Evolutionary conservation across 768 basidiomycete genomes (phyloP).

Genomic region (Naganishia onofrii): DNA sequence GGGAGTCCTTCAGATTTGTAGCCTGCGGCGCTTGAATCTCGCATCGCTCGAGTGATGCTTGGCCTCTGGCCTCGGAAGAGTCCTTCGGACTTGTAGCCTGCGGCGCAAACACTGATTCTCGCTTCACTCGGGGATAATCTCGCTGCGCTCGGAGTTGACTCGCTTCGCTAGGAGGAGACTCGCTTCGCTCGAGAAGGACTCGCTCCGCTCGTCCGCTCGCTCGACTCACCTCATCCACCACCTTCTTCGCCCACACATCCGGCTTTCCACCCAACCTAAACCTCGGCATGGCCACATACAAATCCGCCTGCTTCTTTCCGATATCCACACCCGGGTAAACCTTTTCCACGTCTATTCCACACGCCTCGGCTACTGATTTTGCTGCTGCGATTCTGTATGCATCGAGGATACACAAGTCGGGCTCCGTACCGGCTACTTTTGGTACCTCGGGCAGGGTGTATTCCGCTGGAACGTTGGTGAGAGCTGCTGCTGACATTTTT

Average conservation of each 20-base stretch:
- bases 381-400: conserved; percentile 43
- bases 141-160: neutral
- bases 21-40: too few species aligned
- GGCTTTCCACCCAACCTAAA: conserved; percentile 81
- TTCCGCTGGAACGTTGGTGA: conserved; percentile 25
- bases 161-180: too few species aligned
- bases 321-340: conserved; percentile 82
- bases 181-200: neutral
- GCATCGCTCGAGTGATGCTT: neutral
- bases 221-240: conserved; percentile 67
- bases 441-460: conserved; percentile 41
- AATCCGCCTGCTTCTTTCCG: conserved; percentile 87
- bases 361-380: conserved; percentile 43
- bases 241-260: conserved; percentile 70
- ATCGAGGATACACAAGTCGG: conserved; percentile 38
- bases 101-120: neutral
- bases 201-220: neutral
- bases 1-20: too few species aligned
- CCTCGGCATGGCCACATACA: conserved; percentile 85
- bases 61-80: neutral
- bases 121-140: neutral
- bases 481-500: neutral
- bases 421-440: conserved; percentile 34
- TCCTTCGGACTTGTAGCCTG: neutral
- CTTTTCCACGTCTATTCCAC: conserved; percentile 59